Conservation (phyloP, 768 basidiomycete species). For the Coprinopsis marcescibilis region DNA sequence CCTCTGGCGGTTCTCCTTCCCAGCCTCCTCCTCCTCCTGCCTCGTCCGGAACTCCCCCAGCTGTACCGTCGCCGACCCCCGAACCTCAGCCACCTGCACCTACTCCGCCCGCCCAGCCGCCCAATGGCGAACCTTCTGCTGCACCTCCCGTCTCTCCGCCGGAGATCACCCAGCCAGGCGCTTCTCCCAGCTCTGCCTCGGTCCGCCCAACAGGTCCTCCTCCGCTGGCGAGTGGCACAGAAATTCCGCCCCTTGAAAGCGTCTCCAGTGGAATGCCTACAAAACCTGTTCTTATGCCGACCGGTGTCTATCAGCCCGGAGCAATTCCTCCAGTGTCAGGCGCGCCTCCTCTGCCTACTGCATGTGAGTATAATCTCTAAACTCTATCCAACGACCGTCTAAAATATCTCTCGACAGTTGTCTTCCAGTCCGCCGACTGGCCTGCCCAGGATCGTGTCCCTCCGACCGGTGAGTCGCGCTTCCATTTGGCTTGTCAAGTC, state of each 20-base stretch:
- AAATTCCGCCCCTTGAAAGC: constrained; percentile 50
- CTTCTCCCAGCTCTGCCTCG: constrained; percentile 12
- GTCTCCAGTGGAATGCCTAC: constrained; percentile 64
- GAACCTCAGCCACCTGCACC: constrained; percentile 12
- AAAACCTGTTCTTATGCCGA: constrained; percentile 39
- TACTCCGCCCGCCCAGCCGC: constrained; percentile 14
- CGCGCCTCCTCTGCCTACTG: constrained; percentile 59
- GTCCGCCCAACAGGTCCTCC: constrained; percentile 29
- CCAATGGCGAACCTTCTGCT: constrained; percentile 11
- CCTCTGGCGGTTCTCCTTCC: constrained; percentile 13
- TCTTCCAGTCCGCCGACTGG: constrained; percentile 38
- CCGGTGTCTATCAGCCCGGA: constrained; percentile 53
- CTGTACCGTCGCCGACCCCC: constrained; percentile 9
- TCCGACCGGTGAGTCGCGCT: constrained; percentile 42
- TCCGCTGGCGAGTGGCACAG: constrained; percentile 41
- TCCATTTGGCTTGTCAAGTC: neutral
- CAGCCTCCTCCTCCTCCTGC: constrained; percentile 13
- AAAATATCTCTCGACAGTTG: constrained; percentile 15
- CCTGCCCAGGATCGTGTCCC: constrained; percentile 59
- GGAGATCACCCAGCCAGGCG: constrained; percentile 6
- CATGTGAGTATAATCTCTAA: constrained; percentile 37
- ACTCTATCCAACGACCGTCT: neutral
- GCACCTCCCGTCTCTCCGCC: constrained; percentile 11
- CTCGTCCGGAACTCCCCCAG: constrained; percentile 12
- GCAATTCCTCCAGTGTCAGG: constrained; percentile 57